Evolutionary conservation across 1,284 basidiomycete species (phyloP), one percentile per base, ranked within the genome.

Genomic region (Tilletiopsis washingtonensis): DNA sequence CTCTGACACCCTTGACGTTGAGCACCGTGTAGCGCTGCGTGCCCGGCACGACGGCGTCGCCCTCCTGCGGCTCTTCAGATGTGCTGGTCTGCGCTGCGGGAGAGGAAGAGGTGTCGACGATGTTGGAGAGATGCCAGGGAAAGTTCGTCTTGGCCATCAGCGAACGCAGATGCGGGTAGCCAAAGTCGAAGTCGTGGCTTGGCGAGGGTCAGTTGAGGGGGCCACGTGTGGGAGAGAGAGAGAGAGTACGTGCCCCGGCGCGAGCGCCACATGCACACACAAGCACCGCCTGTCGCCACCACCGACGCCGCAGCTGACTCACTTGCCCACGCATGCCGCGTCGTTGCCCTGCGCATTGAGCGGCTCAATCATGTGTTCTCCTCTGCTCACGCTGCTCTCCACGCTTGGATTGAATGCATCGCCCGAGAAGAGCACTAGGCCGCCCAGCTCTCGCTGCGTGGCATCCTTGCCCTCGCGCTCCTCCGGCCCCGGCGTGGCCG

Each of bases 351-450:
- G 58, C 17, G 47, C 47, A 43, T 71, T 49, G 51, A 59, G 54
- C 9, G 54, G 43, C 54, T 78, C 64, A 60, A 88, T 86, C 86
- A 93, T 87, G 79, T 93, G 88, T 53, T 84, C 88, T 38, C 90
- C 90, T 71, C 90, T 77, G 3, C 89, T 91, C 20, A 94, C 83
- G 6, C 84, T 83, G 62, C 84, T 87, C 75, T 91, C 88, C 0
- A 89, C 81, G 3, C 85, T 87, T 0, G 88, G 89, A 17, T 84
- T 83, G 47, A 54, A 67, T 42, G 64, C 59, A 71, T 93, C 90
- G 4, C 90, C 90, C 24, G 86, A 90, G 74, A 93, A 94, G 2
- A 94, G 75, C 0, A 85, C 78, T 3, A 94, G 76, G 0, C 90
- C 89, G 17, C 63, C 61, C 6, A 60, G 44, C 15, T 59, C 38